Percentiles rank a stretch among this genome's conserved stretches.
phyloP scores from a whole-genome alignment of 2,329 filamentous ascomycete species.

The Aspergillus pseudoterreus region DNA sequence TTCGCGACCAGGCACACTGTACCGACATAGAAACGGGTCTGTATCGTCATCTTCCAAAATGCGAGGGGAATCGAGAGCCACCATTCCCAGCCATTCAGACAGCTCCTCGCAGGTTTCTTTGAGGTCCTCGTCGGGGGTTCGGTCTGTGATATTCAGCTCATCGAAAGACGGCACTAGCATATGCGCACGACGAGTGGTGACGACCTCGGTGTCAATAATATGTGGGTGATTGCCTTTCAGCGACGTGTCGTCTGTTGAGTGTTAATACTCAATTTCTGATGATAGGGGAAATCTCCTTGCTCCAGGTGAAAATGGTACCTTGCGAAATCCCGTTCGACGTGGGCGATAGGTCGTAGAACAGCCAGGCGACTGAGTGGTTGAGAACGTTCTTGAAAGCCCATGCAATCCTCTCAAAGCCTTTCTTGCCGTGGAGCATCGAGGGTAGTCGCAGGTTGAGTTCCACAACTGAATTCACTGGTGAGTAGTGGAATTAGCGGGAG shows the following conservation, averaged over 20 bases:
- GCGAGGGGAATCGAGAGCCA: conserved; percentile 45
- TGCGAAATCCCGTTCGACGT: conserved; percentile 26
- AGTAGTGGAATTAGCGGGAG: conserved; percentile 5
- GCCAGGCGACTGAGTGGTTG: conserved; percentile 65
- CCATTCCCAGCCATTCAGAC: conserved; percentile 60
- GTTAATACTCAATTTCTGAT: background rate
- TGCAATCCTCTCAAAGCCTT: conserved; percentile 71
- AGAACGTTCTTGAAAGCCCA: conserved; percentile 79
- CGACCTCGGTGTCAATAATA: conserved; percentile 26
- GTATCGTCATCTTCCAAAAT: conserved; percentile 34
- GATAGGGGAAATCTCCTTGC: background rate
- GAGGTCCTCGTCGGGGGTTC: conserved; percentile 43
- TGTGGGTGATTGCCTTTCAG: conserved; percentile 39
- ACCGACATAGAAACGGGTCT: conserved; percentile 44
- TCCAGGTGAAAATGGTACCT: conserved; percentile 35
- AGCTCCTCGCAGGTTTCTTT: conserved; percentile 59
- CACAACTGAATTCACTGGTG: conserved; percentile 54
- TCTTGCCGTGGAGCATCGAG: conserved; percentile 79
- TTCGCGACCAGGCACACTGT: conserved; percentile 34
- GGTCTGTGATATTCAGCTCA: conserved; percentile 20
- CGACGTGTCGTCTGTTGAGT: conserved; percentile 23
- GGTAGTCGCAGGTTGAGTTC: conserved; percentile 69
- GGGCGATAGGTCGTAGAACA: conserved; percentile 63
- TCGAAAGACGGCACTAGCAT: conserved; percentile 33
- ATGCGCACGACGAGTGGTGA: conserved; percentile 19